Evolutionary conservation across 1,139 yeast genomes (phyloP).

Genomic region (Casaregolazyma lundiana): DNA sequence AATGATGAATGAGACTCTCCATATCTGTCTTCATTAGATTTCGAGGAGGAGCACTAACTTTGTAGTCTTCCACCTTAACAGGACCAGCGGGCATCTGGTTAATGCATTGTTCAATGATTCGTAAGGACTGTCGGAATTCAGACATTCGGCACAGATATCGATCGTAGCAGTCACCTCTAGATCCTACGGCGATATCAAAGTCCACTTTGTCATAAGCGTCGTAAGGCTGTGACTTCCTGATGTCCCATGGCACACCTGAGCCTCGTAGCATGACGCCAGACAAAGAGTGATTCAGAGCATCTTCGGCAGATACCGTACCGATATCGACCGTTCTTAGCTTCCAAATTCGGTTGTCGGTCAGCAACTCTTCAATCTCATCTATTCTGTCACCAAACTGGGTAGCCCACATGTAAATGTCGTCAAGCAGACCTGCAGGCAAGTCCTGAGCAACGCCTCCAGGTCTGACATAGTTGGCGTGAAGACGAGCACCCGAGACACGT

Average conservation of each 20-base stretch:
- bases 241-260: conserved; percentile 82
- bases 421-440: conserved; percentile 78
- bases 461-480: conserved; percentile 82
- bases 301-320: conserved; percentile 80
- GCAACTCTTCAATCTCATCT: conserved; percentile 85
- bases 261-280: conserved; percentile 92
- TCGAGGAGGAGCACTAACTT: conserved; percentile 80
- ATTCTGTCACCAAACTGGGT: conserved; percentile 92
- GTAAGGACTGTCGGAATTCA: conserved; percentile 84
- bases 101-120: conserved; percentile 86
- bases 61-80: conserved; percentile 85
- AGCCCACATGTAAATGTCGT: conserved; percentile 94
- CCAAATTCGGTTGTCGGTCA: conserved; percentile 92
- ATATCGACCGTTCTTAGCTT: conserved; percentile 79
- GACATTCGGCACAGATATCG: conserved; percentile 86
- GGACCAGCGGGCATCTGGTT: conserved; percentile 93
- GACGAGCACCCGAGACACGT: conserved; percentile 86
- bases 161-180: conserved; percentile 88
- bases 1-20: conserved; percentile 90
- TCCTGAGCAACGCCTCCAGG: conserved; percentile 94
- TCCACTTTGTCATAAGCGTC: conserved; percentile 86
- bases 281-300: conserved; percentile 74
- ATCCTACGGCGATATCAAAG: conserved; percentile 81
- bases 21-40: conserved; percentile 82
- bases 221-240: conserved; percentile 83